Percentiles rank a stretch among this genome's conserved stretches.
Evolutionary conservation across 805 yeast genomes (phyloP).

Genomic region (Wickerhamiella sergipiensis): DNA sequence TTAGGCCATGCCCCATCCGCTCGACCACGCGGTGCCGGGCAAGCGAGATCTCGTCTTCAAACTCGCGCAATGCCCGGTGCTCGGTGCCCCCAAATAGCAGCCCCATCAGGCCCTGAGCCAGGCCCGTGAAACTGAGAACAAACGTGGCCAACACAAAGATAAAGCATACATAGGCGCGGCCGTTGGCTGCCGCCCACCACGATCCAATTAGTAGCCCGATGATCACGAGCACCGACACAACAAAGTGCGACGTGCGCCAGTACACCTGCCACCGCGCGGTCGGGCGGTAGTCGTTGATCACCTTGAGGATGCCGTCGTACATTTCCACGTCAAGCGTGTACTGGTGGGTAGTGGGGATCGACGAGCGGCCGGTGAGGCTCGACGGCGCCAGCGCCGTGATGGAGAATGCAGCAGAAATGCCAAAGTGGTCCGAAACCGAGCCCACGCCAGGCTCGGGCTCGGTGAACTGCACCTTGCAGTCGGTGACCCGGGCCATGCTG

Average conservation of each 20-base stretch:
- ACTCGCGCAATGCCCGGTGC: constrained; percentile 61
- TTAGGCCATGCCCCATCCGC: too few relatives aligned
- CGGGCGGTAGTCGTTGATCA: constrained; percentile 36
- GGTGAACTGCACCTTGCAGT: constrained; percentile 63
- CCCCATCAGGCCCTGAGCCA: constrained; percentile 65
- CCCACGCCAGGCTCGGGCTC: constrained; percentile 55
- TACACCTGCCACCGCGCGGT: constrained; percentile 45
- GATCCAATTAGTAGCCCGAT: constrained; percentile 43
- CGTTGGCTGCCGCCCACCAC: constrained; percentile 40
- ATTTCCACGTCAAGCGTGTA: constrained; percentile 5
- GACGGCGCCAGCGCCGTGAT: neutral
- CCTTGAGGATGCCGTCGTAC: constrained; percentile 36
- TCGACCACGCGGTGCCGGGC: constrained; percentile 10
- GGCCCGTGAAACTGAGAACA: constrained; percentile 49
- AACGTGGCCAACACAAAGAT: constrained; percentile 45
- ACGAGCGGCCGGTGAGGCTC: neutral
- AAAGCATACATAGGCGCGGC: constrained; percentile 52
- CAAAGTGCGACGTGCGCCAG: constrained; percentile 57
- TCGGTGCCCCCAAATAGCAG: constrained; percentile 72
- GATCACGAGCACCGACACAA: constrained; percentile 36
- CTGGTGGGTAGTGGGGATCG: neutral
- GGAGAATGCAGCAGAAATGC: constrained; percentile 26
- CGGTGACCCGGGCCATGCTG: constrained; percentile 34
- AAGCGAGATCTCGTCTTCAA: constrained; percentile 46
- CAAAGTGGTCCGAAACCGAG: constrained; percentile 89